A percentile compares a stretch with the other conserved stretches of the same genome.
phyloP scores from a whole-genome alignment of 208 protist species.

The Acanthamoeba sp. region DNA sequence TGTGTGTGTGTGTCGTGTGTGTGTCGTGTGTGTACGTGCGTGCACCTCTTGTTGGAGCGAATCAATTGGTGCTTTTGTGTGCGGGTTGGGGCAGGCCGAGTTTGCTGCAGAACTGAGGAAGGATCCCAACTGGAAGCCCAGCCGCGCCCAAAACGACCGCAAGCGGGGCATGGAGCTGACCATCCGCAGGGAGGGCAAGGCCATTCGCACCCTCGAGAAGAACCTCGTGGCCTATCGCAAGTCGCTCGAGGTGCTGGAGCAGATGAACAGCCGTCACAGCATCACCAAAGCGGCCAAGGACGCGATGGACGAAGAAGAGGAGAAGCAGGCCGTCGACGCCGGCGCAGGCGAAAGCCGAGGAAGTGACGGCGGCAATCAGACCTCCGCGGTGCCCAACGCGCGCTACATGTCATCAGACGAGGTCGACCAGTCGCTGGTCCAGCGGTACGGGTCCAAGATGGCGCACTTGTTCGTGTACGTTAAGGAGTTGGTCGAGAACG shows the following conservation, averaged over 20 bases:
- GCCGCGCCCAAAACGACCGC: neutral
- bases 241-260: slow-evolving; percentile 7
- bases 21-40: neutral
- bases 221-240: neutral
- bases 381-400: neutral
- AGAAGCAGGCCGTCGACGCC: neutral
- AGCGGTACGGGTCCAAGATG: slow-evolving; percentile 76
- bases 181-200: neutral
- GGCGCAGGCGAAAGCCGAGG: neutral
- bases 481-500: slow-evolving; percentile 49
- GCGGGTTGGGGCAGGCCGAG: too few species aligned
- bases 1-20: too few species aligned
- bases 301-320: neutral
- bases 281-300: neutral
- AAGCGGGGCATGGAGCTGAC: neutral
- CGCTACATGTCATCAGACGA: neutral
- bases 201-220: neutral
- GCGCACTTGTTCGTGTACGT: slow-evolving; percentile 72
- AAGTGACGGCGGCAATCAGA: neutral
- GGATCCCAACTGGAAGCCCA: slow-evolving; percentile 26
- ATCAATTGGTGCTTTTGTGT: too few species aligned
- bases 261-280: neutral
- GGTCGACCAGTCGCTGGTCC: neutral
- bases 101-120: neutral
- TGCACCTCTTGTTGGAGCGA: too few species aligned